Percentiles rank a stretch among this genome's conserved stretches.
phyloP scores from a whole-genome alignment of 768 basidiomycete species.

The Russula brevipes region DNA sequence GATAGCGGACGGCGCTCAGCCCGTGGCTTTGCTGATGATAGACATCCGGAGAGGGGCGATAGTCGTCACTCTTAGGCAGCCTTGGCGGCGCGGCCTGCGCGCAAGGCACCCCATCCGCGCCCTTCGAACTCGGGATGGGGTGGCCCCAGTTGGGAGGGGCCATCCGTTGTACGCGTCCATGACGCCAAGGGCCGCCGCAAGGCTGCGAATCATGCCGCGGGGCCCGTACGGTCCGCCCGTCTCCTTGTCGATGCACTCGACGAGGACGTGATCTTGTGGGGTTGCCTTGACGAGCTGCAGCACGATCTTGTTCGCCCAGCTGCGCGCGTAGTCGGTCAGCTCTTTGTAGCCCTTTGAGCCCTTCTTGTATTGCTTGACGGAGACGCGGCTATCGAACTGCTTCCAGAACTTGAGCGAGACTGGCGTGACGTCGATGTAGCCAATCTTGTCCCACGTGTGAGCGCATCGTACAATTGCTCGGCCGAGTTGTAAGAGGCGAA shows the following conservation, averaged over 20 bases:
- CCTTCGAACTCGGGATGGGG: neutral
- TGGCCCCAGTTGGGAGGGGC: slow-evolving; percentile 21
- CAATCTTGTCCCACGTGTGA: slow-evolving; percentile 28
- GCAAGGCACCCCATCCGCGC: neutral
- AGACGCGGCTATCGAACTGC: neutral
- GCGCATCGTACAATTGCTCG: slow-evolving; percentile 31
- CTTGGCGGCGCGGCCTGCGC: neutral
- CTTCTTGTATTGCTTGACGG: neutral
- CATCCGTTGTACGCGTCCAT: slow-evolving; percentile 7
- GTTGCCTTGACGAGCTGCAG: slow-evolving; percentile 18
- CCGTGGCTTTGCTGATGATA: neutral
- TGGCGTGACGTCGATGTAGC: slow-evolving; percentile 28
- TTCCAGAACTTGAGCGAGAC: slow-evolving; percentile 32
- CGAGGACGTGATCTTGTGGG: slow-evolving; percentile 17
- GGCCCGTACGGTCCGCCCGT: slow-evolving; percentile 15
- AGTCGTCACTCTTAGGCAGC: neutral
- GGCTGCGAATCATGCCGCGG: slow-evolving; percentile 21
- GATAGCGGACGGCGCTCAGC: neutral
- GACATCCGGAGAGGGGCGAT: slow-evolving; percentile 1
- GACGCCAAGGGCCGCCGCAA: slow-evolving; percentile 14
- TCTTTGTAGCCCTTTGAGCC: neutral
- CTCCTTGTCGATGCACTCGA: slow-evolving; percentile 6
- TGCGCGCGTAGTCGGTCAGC: neutral
- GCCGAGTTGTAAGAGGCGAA: slow-evolving; percentile 30
- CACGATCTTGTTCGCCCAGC: slow-evolving; percentile 21